Evolutionary conservation across 1,284 basidiomycete genomes (phyloP), one percentile per base, ranked within the genome.

Genomic region (Athelia sp.): DNA sequence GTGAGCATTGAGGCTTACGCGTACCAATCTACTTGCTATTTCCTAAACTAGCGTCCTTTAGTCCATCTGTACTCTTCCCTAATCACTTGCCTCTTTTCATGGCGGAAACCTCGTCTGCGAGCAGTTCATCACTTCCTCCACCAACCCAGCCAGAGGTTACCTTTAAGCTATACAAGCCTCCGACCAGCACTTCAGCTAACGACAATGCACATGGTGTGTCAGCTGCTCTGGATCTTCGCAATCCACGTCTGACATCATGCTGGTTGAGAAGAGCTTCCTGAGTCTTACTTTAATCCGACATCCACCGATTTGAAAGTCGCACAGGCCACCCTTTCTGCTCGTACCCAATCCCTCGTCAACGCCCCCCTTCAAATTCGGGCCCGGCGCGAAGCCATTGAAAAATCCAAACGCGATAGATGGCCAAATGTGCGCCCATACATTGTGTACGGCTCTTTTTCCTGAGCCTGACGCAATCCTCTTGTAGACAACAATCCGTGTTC

Each of bases 401-500:
- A 79, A 59, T 71, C 73, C 21, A 84, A 80, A 60, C 74, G 70
- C 34, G 79, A 81, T 50, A 75, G 81, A 59, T 93, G 83, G 80
- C 87, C 89, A 3, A 79, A 75, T 48, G 87, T 92, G 55, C 56
- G 79, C 23, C 10, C 24, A 38, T n/a, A 40, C 17, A 15, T 38
- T 45, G 15, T 43, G 43, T 17, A 18, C 36, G 9, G 45, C 38
- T 29, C 11, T 22, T 45, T 46, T 10, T 43, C 53, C 46, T 50
- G 48, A 18, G 35, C 24, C 49, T 48, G 45, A 50, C n/a, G 21
- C 38, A 29, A 46, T 34, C 29, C 35, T 52, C 35, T 42, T 36
- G 18, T 54, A 93, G 86, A 90, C 90, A 2, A 86, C 76, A 0
- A 88, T 96, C 54, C 82, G 93, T 18, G 68, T 96, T 54, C 79